Evolutionary conservation across 2,329 filamentous ascomycete genomes (phyloP), one percentile per base, ranked within the genome.

Genomic region (Calonectria honghensis): DNA sequence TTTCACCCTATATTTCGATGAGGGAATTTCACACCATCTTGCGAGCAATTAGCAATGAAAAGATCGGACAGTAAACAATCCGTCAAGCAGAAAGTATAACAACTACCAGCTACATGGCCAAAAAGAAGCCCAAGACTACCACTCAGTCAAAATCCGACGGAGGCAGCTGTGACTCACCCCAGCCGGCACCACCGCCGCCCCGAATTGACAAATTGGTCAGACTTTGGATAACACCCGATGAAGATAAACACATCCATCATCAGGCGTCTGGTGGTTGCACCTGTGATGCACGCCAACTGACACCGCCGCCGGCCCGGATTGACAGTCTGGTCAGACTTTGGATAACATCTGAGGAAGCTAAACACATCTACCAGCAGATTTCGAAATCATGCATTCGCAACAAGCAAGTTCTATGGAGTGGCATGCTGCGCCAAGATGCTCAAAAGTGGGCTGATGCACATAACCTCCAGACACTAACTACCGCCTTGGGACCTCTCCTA

Each of bases 361-460:
- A 20, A 18, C 3, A 54, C 11, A 54, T 54, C 29, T 31, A 7
- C 18, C 14, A 20, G 4, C 24, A 31, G 16, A 14, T 54, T 32
- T 20, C 16, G 10, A 31, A 2, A 11, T 13, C 27, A 6, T 54
- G 51, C 4, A 20, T 31, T 7, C 51, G 27, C 5, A 57, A 57
- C 31, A 29, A 16, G 35, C 52, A 57, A 29, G 29, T 57, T 11
- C 16, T 57, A n/a, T 57, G 52, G 52, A 57, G 29, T 57, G 52
- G 52, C 2, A 57, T 57, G 52, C 29, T 57, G 18, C 29, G 29
- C 20, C 16, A 57, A 7, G 7, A n/a, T 20, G 52, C 52, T 11
- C 52, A 57, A 10, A 57, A 57, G 24, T 57, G 52, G 52, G 52
- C 52, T 2, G 52, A 57, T 10, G 29, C 29, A 1, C 52, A 35